Conservation (phyloP, 2,329 filamentous ascomycete genomes). For the Arthroderma sp. region DNA sequence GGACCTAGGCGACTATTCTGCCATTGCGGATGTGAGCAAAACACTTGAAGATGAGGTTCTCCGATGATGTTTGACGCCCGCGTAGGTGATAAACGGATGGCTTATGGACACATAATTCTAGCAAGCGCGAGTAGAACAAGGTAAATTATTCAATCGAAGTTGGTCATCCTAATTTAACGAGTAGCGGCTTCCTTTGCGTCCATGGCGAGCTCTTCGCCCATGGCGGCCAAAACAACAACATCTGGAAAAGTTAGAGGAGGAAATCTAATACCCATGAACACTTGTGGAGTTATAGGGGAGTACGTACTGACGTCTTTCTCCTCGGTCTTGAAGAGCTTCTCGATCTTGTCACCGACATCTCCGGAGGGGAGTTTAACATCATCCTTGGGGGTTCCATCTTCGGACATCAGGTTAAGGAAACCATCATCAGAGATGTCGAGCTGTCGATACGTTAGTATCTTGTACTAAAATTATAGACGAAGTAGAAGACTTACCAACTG, state of each 20-base stretch:
- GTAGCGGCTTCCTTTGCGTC: conserved; percentile 83
- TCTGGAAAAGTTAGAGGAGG: conserved; percentile 41
- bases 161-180: neutral
- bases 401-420: conserved; percentile 87
- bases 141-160: neutral
- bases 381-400: conserved; percentile 78
- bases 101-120: conserved; percentile 4
- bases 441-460: conserved; percentile 34
- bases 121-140: neutral
- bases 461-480: neutral
- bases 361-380: conserved; percentile 88
- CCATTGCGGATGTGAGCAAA: neutral
- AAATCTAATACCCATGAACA: conserved; percentile 2
- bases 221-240: conserved; percentile 84
- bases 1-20: neutral
- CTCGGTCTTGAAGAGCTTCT: conserved; percentile 64
- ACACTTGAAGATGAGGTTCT: neutral
- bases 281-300: neutral
- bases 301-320: conserved; percentile 86
- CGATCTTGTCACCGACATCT: conserved; percentile 79
- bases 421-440: conserved; percentile 87
- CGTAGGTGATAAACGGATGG: neutral
- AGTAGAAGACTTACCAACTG: conserved; percentile 61
- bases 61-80: neutral
- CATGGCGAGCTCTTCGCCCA: conserved; percentile 87